Base-by-base conservation (phyloP, 2,329 filamentous ascomycete genomes). In the Cytospora piceicola region DNA sequence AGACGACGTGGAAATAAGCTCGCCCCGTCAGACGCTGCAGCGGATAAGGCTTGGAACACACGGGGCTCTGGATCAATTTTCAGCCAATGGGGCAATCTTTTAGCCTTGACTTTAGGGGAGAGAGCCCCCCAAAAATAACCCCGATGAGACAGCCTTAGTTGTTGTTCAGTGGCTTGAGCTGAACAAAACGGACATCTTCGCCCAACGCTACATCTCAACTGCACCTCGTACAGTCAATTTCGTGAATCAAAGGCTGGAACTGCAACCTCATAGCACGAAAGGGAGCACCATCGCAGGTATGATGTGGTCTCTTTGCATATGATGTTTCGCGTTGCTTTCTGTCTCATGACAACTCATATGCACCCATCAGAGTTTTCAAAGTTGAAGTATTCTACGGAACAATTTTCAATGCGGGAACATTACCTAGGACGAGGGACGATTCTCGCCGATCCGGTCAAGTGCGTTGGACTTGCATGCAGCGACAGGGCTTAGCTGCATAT, bases 1-100 rank as follows among this genome's bases (percentile, higher is more conserved):
- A 42, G 39, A 39, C 14, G 54, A 58, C 61, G 61, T 68, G 60
- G 58, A 55, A 52, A 55, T 64, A 67, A 67, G 67, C 64, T 64
- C 64, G 67, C 61, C 66, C 63, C 63, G 64, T 55, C 57, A 39
- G 29, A 58, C 30, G 29, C 34, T 54, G 34, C 46, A 65, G 57
- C 53, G 61, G 65, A 69, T 67, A 64, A 69, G 71, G 68, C 69
- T 68, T 68, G 69, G 62, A 69, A 65, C 27, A 59, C 53, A 59
- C 52, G 64, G 56, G 52, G 55, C 22, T 36, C 11, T 27, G 24
- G 17, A 27, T 20, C 17, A 27, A 53, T 67, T 62, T 39, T 42
- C 51, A 62, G 20, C 72, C 72, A 74, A 74, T 73, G n/a, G 63
- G n/a, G 58, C 34, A 56, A 63, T 58, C 60, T 51, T 57, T 20